A percentile compares a stretch with the other conserved stretches of the same genome.
Conservation (phyloP, 805 yeast genomes). For the Spathaspora boniae region DNA sequence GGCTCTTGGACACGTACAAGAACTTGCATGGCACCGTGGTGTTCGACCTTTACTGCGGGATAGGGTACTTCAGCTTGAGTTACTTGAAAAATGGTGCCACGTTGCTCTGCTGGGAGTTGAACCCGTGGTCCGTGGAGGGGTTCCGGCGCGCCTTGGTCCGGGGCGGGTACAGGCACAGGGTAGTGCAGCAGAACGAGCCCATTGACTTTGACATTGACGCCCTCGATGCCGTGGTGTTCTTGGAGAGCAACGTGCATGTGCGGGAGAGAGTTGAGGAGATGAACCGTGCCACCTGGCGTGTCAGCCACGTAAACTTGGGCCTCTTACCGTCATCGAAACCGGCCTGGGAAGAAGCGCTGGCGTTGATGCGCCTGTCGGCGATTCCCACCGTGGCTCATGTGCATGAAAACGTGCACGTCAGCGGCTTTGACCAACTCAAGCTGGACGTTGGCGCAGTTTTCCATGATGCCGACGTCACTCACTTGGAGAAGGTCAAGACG, state of each 20-base stretch:
- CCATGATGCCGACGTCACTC: constrained; percentile 19
- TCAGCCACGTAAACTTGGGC: constrained; percentile 72
- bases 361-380: constrained; percentile 12
- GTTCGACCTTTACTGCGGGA: constrained; percentile 77
- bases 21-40: constrained; percentile 42
- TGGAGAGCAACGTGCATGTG: constrained; percentile 60
- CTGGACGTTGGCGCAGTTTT: constrained; percentile 11
- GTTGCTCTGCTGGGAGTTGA: constrained; percentile 76
- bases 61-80: constrained; percentile 77
- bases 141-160: constrained; percentile 49
- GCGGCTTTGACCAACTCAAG: constrained; percentile 31
- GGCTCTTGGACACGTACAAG: constrained; percentile 48
- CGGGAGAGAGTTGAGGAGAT: constrained; percentile 30
- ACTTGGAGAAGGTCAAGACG: constrained; percentile 68
- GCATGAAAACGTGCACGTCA: constrained; percentile 66
- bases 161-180: constrained; percentile 40
- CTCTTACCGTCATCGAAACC: constrained; percentile 67
- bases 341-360: constrained; percentile 53
- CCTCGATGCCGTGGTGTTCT: constrained; percentile 48
- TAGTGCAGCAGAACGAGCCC: constrained; percentile 26
- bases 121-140: constrained; percentile 82
- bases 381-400: constrained; percentile 47
- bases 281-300: constrained; percentile 14
- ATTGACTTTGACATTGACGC: constrained; percentile 20
- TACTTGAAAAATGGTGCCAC: constrained; percentile 56